Conservation (phyloP, 2,329 filamentous ascomycete genomes). For the Trichoderma sp. region DNA sequence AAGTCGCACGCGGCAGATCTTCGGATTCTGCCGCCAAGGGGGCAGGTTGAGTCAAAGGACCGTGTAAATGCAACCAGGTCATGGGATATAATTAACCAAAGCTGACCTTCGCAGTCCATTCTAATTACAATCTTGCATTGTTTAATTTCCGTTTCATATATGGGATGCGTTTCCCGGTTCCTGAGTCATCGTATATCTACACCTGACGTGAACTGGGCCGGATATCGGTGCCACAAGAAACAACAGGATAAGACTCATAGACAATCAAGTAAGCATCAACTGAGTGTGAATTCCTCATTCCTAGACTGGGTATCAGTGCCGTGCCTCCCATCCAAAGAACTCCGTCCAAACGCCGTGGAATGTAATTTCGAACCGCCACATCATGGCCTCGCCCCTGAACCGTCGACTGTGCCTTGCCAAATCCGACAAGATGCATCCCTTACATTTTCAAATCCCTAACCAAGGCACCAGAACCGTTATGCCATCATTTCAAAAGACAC, state of each 20-base stretch:
- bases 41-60: background rate
- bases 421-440: background rate
- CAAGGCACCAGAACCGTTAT: background rate
- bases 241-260: background rate
- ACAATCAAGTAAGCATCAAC: background rate
- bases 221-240: background rate
- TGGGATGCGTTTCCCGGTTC: background rate
- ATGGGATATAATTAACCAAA: background rate
- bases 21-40: constrained; percentile 21
- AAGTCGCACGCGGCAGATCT: constrained; percentile 26
- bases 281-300: background rate
- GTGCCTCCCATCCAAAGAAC: constrained; percentile 13
- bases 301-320: constrained; percentile 19
- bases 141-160: background rate
- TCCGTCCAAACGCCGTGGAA: constrained; percentile 20
- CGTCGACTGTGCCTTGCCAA: background rate
- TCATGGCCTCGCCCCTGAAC: background rate
- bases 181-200: background rate
- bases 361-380: background rate
- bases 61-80: background rate
- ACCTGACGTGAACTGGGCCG: background rate
- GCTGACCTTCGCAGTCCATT: background rate
- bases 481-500: background rate
- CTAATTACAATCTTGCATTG: background rate
- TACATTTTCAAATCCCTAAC: background rate